Evolutionary conservation across 805 yeast genomes (phyloP).

Genomic region (Myxozyma geophila): DNA sequence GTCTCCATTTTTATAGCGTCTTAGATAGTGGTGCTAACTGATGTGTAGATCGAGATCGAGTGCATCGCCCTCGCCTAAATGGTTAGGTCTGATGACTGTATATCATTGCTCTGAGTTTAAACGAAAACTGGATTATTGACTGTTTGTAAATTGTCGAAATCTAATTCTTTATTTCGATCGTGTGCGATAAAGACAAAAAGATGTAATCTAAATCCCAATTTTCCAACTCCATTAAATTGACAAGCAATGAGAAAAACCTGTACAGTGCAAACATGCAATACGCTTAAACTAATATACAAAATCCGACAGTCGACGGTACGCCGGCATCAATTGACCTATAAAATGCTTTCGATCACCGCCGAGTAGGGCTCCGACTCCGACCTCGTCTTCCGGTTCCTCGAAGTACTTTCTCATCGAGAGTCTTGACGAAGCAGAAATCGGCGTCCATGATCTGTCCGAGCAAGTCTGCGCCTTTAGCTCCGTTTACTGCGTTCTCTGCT

Average conservation of each 20-base stretch:
- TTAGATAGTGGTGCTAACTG: constrained; percentile 8
- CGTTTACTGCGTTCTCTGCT: constrained; percentile 46
- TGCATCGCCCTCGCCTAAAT: constrained; percentile 75
- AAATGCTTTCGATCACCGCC: neutral
- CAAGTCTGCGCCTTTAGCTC: constrained; percentile 44
- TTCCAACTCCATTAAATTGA: constrained; percentile 8
- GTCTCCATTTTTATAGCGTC: constrained; percentile 24
- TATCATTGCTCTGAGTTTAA: neutral
- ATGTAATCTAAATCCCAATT: neutral
- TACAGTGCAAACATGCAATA: neutral
- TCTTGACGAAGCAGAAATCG: constrained; percentile 51
- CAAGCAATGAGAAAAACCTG: neutral
- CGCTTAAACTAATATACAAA: neutral
- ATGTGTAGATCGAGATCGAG: constrained; percentile 73
- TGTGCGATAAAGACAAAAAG: neutral
- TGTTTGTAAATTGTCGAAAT: too few species aligned
- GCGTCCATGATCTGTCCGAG: constrained; percentile 45
- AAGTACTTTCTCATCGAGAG: constrained; percentile 24
- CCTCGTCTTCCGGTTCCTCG: constrained; percentile 32
- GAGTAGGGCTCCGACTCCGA: constrained; percentile 32
- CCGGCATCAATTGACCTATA: neutral
- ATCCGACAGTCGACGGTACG: neutral
- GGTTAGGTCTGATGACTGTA: neutral
- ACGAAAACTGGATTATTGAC: neutral
- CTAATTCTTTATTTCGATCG: neutral